Conservation (phyloP, 78 protist genomes). For the Dictyostelium purpureum region DNA sequence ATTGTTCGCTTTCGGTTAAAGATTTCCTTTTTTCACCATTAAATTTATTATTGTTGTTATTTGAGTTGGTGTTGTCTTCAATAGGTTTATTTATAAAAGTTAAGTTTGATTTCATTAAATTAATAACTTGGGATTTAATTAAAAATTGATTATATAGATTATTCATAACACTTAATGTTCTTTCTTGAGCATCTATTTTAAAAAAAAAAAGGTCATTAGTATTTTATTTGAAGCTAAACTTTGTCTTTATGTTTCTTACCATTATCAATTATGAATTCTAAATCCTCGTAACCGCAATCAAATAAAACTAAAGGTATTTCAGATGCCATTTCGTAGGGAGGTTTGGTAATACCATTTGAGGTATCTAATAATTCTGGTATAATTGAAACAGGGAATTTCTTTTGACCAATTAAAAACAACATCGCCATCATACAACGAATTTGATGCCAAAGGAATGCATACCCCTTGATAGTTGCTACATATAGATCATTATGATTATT, state of each 20-base stretch:
- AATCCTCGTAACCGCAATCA: conserved; percentile 78
- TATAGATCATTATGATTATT: background rate
- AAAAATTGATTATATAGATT: conserved; percentile 14
- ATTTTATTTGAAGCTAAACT: background rate
- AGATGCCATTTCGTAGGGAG: conserved; percentile 80
- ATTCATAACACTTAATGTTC: background rate
- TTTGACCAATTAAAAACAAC: conserved; percentile 62
- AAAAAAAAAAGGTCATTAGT: background rate
- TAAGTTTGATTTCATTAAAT: conserved; percentile 19
- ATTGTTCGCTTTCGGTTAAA: no score
- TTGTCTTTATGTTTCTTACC: background rate
- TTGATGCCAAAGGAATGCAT: conserved; percentile 73
- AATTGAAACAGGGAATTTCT: conserved; percentile 15
- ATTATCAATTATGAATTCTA: conserved; percentile 25
- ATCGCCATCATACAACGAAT: conserved; percentile 80
- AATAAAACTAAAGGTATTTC: conserved; percentile 72
- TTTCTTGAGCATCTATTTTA: conserved; percentile 21
- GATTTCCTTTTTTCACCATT: background rate
- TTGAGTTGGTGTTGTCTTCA: background rate
- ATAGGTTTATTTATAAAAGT: background rate
- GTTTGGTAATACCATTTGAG: conserved; percentile 16
- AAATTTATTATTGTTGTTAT: background rate
- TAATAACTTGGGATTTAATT: conserved; percentile 7
- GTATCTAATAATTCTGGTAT: conserved; percentile 39
- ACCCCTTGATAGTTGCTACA: conserved; percentile 54